Conservation (phyloP, 768 basidiomycete genomes). For the Mycena galopus region DNA sequence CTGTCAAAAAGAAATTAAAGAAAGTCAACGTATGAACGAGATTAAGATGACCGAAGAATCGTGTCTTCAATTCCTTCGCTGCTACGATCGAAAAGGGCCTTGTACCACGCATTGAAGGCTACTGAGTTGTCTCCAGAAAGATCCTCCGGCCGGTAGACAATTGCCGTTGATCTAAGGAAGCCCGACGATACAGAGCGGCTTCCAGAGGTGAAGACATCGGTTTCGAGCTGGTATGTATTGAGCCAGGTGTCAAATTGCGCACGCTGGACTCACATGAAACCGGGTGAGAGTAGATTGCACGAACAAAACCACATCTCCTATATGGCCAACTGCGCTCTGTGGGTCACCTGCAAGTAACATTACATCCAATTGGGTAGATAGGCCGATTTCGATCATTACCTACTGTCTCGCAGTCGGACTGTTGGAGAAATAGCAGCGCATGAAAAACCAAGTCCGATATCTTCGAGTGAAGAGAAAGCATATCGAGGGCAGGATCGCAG, state of each 20-base stretch:
- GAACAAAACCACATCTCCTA: conserved; percentile 86
- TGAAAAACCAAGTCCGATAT: conserved; percentile 75
- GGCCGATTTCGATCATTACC: conserved; percentile 56
- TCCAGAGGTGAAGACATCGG: conserved; percentile 60
- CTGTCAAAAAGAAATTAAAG: conserved; percentile 51
- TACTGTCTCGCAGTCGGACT: conserved; percentile 85
- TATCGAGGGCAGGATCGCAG: conserved; percentile 72
- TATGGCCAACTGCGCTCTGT: conserved; percentile 82
- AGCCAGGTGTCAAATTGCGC: conserved; percentile 13
- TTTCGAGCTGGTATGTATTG: conserved; percentile 59
- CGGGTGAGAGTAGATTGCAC: conserved; percentile 74
- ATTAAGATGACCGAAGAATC: conserved; percentile 66
- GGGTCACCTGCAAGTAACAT: conserved; percentile 72
- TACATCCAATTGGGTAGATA: neutral
- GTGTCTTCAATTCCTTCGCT: conserved; percentile 90
- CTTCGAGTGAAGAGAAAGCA: conserved; percentile 75
- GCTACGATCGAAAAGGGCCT: conserved; percentile 80
- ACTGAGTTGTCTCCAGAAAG: conserved; percentile 57
- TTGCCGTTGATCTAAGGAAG: conserved; percentile 64
- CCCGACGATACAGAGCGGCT: conserved; percentile 60
- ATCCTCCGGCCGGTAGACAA: conserved; percentile 55
- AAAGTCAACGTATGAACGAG: neutral
- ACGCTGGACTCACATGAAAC: conserved; percentile 64
- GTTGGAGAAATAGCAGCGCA: conserved; percentile 72
- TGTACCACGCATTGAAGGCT: conserved; percentile 74